phyloP scores from a whole-genome alignment of 139 green algal genomes.

The Limnomonas spitsbergensis region DNA sequence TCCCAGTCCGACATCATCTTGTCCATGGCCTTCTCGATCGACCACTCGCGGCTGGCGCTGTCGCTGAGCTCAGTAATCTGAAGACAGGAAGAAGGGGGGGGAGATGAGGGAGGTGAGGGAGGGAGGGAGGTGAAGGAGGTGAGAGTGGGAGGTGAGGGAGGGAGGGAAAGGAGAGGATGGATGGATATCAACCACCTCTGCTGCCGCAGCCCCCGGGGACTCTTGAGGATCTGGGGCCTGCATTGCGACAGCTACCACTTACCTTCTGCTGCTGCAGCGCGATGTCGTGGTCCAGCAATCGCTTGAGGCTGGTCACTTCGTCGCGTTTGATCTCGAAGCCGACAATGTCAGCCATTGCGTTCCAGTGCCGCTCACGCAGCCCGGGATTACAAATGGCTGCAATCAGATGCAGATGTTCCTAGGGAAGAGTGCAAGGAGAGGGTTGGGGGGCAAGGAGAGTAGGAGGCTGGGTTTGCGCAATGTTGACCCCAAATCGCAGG shows the following conservation, averaged over 20 bases:
- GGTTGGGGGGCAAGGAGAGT: constrained; percentile 68
- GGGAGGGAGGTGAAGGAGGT: neutral
- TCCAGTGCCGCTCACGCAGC: constrained; percentile 73
- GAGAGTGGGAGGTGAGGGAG: no score
- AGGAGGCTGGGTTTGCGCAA: no score
- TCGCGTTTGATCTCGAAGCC: constrained; percentile 70
- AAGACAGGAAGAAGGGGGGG: neutral
- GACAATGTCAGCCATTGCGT: constrained; percentile 54
- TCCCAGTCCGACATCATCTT: constrained; percentile 58
- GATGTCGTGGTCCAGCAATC: constrained; percentile 67
- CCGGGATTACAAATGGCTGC: constrained; percentile 71
- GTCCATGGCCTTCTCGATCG: constrained; percentile 43
- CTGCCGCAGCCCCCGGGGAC: no score
- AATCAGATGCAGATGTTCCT: constrained; percentile 63
- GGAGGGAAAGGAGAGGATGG: no score
- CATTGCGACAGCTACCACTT: neutral
- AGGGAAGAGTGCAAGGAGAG: neutral
- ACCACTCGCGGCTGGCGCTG: constrained; percentile 37
- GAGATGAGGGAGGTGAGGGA: neutral
- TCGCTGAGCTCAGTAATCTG: constrained; percentile 33
- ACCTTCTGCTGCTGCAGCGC: constrained; percentile 38
- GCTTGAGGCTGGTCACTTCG: constrained; percentile 53
- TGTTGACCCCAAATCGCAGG: no score
- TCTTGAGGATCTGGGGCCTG: no score
- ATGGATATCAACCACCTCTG: no score